A percentile compares a stretch with the other conserved stretches of the same genome.
These are phyloP conservation scores for Penicillium paneum DNA, from an alignment of 2,329 filamentous ascomycete genomes.

Conservation along the genomic window DNA sequence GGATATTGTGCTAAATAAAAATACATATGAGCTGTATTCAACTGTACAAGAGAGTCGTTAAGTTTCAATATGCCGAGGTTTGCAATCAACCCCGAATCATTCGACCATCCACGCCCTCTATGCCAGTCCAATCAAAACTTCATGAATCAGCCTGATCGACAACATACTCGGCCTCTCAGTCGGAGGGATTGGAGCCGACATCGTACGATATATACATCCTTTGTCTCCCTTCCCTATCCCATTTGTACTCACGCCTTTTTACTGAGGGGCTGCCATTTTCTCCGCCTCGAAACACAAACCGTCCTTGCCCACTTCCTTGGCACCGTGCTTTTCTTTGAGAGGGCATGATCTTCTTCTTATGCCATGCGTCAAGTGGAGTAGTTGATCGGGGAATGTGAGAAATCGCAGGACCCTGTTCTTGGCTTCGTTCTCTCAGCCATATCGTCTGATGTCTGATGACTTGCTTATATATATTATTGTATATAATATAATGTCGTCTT, in stretches of 20 bases:
- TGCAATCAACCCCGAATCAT: constrained; percentile 5
- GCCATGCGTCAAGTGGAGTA: background rate
- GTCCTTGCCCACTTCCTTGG: background rate
- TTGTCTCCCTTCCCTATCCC: background rate
- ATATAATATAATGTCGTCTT: background rate
- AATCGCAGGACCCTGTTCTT: background rate
- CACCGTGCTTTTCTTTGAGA: background rate
- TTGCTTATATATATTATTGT: background rate
- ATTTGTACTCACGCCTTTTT: no score
- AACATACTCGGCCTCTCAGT: constrained; percentile 7
- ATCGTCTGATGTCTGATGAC: background rate
- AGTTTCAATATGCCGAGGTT: constrained; percentile 13
- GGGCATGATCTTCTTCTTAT: background rate
- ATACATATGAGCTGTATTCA: background rate
- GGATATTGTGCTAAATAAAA: background rate
- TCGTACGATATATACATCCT: constrained; percentile 11
- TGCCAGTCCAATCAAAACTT: background rate
- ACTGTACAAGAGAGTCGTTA: background rate
- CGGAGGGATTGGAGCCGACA: constrained; percentile 9
- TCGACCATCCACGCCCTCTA: background rate
- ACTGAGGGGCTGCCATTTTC: background rate
- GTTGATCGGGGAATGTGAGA: background rate
- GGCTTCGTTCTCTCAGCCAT: background rate
- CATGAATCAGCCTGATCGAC: background rate
- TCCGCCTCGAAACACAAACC: background rate